These are phyloP conservation scores for Trichoderma erinaceum DNA, from an alignment of 495 filamentous ascomycete genomes.

Conservation along the genomic window DNA sequence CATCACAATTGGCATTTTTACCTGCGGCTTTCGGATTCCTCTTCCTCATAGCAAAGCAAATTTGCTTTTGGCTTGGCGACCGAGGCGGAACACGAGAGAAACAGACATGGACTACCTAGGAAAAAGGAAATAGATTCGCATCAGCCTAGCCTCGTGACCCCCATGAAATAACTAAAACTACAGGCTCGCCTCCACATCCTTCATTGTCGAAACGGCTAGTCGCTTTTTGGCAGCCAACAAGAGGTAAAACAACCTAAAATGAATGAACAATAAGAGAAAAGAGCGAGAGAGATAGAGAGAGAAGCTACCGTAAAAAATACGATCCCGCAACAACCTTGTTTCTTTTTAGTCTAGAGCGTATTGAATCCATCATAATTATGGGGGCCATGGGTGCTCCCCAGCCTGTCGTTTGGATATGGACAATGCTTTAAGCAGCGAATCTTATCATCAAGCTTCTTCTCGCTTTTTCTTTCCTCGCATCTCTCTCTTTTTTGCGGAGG, in stretches of 20 bases:
- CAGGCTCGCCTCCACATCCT: neutral
- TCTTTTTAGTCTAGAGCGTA: no score
- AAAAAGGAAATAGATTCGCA: no score
- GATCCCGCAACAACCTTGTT: neutral
- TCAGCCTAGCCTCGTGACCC: neutral
- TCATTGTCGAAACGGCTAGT: neutral
- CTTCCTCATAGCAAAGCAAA: no score
- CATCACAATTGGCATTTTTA: no score
- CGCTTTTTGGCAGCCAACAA: slow-evolving; percentile 4
- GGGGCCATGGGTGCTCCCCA: neutral
- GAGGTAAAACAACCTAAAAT: neutral
- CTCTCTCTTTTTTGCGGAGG: neutral
- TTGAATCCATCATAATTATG: neutral
- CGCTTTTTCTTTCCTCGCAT: neutral
- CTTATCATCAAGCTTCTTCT: neutral
- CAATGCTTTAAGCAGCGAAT: neutral
- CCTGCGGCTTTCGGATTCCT: no score
- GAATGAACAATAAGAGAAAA: neutral
- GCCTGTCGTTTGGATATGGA: neutral
- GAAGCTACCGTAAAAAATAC: neutral
- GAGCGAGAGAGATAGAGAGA: neutral
- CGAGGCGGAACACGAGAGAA: no score
- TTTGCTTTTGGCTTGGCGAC: no score
- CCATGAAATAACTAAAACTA: no score
- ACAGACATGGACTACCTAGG: no score